Base-by-base conservation (phyloP, 1,284 basidiomycete genomes). In the Leccinum fuscescens region DNA sequence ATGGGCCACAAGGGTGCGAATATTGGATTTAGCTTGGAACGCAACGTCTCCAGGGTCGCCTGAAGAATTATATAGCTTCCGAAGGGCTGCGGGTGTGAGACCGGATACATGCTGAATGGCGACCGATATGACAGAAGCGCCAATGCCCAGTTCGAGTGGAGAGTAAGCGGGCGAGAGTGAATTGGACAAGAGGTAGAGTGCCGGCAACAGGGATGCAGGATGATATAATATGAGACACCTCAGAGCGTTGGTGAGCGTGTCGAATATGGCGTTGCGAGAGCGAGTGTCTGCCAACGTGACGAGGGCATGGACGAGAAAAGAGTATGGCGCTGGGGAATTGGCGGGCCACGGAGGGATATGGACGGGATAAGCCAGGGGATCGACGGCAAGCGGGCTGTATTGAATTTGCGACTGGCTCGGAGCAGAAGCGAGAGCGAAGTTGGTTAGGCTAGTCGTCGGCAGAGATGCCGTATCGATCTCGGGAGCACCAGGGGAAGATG, bases 151-250 rank as follows among this genome's bases (percentile, higher is more conserved):
- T 71, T 94, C 92, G 58, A 89, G 76, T 9, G 87, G 78, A 44
- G 83, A 78, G 75, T 93, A 94, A 1, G 89, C 82, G 15, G 94
- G 93, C 1, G 87, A 85, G 37, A 97, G 83, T 37, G 92, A 86
- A 74, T 96, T 97, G 27, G 92, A 93, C 44, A 96, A 79, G 27
- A 97, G 85, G 74, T 96, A 97, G n/a, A 96, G 79, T n/a, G 92
- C 81, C 12, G 92, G 83, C 48, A 91, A 76, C 50, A 97, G 81
- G 50, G 92, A 90, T 9, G 78, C 62, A 0, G 90, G 84, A 67
- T 94, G 87, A 62, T 88, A 84, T 37, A 77, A 74, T 59, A 88
- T 80, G 53, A 96, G 82, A 12, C 85, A 82, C 20, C 92, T 87
- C 11, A 97, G 76, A 8, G 85, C 76, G 64, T 97, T 97, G 24